phyloP scores from a whole-genome alignment of 2,329 filamentous ascomycete genomes.

The Fusarium proliferatum region DNA sequence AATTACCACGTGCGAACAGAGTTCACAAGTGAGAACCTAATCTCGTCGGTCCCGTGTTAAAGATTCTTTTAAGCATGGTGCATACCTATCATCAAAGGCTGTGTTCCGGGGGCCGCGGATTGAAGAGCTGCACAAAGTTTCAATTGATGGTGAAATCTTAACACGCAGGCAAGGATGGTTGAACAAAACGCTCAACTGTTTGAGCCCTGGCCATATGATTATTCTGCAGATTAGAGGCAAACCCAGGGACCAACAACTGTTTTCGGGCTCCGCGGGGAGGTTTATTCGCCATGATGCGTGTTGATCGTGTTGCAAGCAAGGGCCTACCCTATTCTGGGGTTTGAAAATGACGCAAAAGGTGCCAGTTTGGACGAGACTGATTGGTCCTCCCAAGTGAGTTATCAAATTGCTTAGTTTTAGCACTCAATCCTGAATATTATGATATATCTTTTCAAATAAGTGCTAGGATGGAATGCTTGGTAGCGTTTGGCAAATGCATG shows the following conservation, averaged over 20 bases:
- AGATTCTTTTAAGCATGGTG: not conserved
- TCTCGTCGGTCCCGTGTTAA: not conserved
- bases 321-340: not conserved
- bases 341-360: not conserved
- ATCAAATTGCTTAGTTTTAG: not conserved
- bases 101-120: not conserved
- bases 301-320: not conserved
- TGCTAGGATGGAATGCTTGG: no score
- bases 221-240: no score
- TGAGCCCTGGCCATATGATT: no score
- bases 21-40: not conserved
- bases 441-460: not conserved
- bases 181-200: not conserved
- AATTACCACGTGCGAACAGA: not conserved
- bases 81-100: fast-evolving
- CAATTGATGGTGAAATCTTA: fast-evolving
- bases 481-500: not conserved
- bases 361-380: not conserved
- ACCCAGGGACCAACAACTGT: no score
- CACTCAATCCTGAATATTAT: not conserved
- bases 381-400: fast-evolving
- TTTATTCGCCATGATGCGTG: not conserved
- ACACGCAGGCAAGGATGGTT: not conserved
- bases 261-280: not conserved
- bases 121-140: not conserved